A percentile compares a stretch with the other conserved stretches of the same genome.
These are phyloP conservation scores for Pluteus cervinus DNA, from an alignment of 768 basidiomycete genomes.

Conservation along the genomic window DNA sequence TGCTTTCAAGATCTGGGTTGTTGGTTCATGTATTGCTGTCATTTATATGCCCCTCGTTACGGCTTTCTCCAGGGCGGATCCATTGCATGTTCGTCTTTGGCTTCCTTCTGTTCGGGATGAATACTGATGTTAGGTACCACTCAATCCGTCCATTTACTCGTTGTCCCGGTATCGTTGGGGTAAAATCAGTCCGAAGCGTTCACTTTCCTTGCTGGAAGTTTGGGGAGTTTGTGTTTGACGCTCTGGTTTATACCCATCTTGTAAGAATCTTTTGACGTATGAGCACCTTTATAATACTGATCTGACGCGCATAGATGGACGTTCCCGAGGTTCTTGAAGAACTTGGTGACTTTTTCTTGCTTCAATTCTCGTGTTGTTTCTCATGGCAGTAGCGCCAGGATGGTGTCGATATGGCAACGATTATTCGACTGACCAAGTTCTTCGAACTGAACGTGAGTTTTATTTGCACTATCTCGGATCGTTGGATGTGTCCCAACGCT, in stretches of 20 bases:
- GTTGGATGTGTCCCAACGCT: background rate
- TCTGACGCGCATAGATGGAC: constrained; percentile 36
- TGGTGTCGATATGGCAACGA: constrained; percentile 57
- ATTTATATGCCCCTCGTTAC: constrained; percentile 68
- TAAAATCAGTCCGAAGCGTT: constrained; percentile 72
- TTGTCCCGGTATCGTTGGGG: too few species aligned
- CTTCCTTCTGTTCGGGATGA: constrained; percentile 3
- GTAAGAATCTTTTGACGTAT: constrained; percentile 27
- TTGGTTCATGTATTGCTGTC: constrained; percentile 56
- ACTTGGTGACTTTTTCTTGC: constrained; percentile 40
- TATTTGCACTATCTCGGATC: background rate
- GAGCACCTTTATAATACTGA: constrained; percentile 9
- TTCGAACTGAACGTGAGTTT: constrained; percentile 73
- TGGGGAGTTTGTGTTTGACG: constrained; percentile 66
- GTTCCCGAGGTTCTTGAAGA: constrained; percentile 61
- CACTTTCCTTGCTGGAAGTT: constrained; percentile 61
- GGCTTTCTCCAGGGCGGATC: constrained; percentile 52
- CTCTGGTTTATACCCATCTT: constrained; percentile 70
- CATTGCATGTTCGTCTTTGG: constrained; percentile 42
- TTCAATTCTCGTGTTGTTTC: background rate
- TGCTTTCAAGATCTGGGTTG: constrained; percentile 71
- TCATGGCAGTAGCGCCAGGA: constrained; percentile 40
- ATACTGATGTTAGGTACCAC: constrained; percentile 8
- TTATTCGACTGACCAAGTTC: constrained; percentile 73
- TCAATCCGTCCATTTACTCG: too few species aligned